Evolutionary conservation across 2,329 filamentous ascomycete genomes (phyloP).

Genomic region (Aspergillaceae sp.): DNA sequence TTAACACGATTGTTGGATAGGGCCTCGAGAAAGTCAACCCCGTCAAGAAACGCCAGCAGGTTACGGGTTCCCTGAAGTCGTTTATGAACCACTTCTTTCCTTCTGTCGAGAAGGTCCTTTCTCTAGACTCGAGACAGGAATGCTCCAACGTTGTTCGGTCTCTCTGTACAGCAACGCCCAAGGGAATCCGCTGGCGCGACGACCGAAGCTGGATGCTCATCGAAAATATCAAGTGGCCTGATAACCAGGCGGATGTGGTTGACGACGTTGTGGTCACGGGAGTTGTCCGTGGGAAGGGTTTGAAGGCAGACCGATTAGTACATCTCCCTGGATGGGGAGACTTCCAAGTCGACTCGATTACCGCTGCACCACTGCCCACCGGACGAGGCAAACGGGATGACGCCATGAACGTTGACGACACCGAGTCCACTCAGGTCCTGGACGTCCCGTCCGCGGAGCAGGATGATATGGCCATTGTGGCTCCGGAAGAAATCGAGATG

Average conservation of each 20-base stretch:
- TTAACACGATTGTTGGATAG: slow-evolving; percentile 6
- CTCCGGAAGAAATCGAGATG: slow-evolving; percentile 80
- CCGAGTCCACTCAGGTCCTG: slow-evolving; percentile 42
- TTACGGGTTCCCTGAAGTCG: slow-evolving; percentile 75
- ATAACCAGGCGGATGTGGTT: slow-evolving; percentile 37
- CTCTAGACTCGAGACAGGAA: slow-evolving; percentile 79
- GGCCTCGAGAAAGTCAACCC: slow-evolving; percentile 69
- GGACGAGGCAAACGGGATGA: slow-evolving; percentile 48
- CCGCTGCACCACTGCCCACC: slow-evolving; percentile 59
- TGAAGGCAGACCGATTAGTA: slow-evolving; percentile 84
- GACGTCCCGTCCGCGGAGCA: slow-evolving; percentile 68
- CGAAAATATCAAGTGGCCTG: slow-evolving; percentile 68
- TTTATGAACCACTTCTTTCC: slow-evolving; percentile 95
- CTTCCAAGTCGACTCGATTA: slow-evolving; percentile 85
- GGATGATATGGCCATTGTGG: slow-evolving; percentile 73
- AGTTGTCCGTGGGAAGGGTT: slow-evolving; percentile 70
- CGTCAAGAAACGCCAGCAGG: slow-evolving; percentile 65
- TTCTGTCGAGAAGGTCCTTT: slow-evolving; percentile 82
- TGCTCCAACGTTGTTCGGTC: slow-evolving; percentile 84
- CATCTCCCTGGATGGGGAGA: slow-evolving; percentile 92
- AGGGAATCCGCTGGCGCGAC: slow-evolving; percentile 91
- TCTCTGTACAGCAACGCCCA: slow-evolving; percentile 83
- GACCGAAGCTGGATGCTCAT: slow-evolving; percentile 92
- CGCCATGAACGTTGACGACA: slow-evolving; percentile 61
- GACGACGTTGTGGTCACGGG: slow-evolving; percentile 69